phyloP scores from a whole-genome alignment of 2,329 filamentous ascomycete genomes.

The Xylariaceae sp. region DNA sequence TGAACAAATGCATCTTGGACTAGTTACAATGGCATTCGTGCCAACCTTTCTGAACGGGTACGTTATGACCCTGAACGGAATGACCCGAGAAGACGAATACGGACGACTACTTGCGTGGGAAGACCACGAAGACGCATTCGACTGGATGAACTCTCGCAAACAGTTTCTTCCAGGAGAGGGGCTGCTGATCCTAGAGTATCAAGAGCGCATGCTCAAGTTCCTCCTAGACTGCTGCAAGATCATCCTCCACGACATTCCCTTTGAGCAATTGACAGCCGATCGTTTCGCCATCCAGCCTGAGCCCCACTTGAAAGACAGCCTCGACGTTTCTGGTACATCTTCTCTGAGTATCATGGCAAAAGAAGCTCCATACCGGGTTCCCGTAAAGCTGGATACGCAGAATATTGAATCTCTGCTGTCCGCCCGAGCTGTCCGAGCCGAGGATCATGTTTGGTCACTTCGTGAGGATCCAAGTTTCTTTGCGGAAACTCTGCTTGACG shows the following conservation, averaged over 20 bases:
- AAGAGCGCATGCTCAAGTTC: conserved; percentile 46
- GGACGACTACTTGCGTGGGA: conserved; percentile 34
- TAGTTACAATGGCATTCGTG: conserved; percentile 20
- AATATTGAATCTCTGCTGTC: conserved; percentile 41
- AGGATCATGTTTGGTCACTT: conserved; percentile 53
- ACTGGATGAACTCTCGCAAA: conserved; percentile 31
- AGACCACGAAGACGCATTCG: conserved; percentile 34
- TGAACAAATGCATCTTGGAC: conserved; percentile 29
- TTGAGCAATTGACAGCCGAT: conserved; percentile 25
- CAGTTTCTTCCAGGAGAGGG: conserved; percentile 44
- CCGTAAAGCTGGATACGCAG: conserved; percentile 42
- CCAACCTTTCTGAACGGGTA: conserved; percentile 29
- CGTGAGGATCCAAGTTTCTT: conserved; percentile 60
- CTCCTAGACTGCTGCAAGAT: conserved; percentile 43
- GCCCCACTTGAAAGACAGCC: conserved; percentile 30
- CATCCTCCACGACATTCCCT: conserved; percentile 49
- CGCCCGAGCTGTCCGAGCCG: conserved; percentile 38
- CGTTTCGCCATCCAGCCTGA: conserved; percentile 35
- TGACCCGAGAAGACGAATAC: conserved; percentile 28
- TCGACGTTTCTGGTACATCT: conserved; percentile 30
- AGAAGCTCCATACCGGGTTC: conserved; percentile 51
- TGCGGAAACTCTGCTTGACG: conserved; percentile 37
- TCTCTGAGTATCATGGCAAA: conserved; percentile 39
- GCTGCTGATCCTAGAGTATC: conserved; percentile 47
- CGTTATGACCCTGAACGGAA: conserved; percentile 34